Evolutionary conservation across 225 moss, liverwort and hornwort genomes (phyloP).

Genomic region (Bryum argenteum): DNA sequence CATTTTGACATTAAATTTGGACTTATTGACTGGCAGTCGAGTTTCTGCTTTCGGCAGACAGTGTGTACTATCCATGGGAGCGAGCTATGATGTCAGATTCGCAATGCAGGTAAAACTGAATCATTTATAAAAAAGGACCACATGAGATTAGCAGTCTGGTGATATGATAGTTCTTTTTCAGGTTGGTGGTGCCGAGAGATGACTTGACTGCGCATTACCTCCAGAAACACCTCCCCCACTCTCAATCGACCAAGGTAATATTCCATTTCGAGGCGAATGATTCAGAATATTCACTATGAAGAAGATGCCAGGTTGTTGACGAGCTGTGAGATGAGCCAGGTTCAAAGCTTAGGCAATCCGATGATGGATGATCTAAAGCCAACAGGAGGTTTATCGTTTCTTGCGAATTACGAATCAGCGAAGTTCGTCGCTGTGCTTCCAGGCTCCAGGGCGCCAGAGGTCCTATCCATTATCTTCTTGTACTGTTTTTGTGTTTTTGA

Average conservation of each 20-base stretch:
- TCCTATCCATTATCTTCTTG: constrained; percentile 24
- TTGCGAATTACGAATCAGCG: constrained; percentile 50
- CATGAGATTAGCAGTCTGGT: background rate
- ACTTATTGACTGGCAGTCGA: constrained; percentile 54
- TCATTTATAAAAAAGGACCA: too few relatives aligned
- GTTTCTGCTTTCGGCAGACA: constrained; percentile 55
- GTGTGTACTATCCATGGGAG: constrained; percentile 97
- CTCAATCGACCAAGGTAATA: constrained; percentile 63
- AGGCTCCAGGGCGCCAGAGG: constrained; percentile 88
- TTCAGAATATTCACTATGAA: too few relatives aligned
- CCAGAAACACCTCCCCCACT: constrained; percentile 48
- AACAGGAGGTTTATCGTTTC: constrained; percentile 61
- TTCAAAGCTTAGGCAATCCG: constrained; percentile 81
- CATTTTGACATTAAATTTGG: background rate
- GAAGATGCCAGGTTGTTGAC: constrained; percentile 13
- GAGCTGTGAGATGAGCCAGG: constrained; percentile 50
- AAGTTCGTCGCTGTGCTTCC: constrained; percentile 78
- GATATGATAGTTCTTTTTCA: constrained; percentile 32
- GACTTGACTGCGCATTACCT: constrained; percentile 74
- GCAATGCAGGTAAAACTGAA: constrained; percentile 62
- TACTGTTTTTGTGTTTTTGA: background rate
- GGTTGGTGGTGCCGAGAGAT: constrained; percentile 90
- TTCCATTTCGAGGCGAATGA: background rate
- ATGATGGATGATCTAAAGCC: constrained; percentile 93
- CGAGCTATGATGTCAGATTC: constrained; percentile 77